Evolutionary conservation across 192 early-diverging fungal genomes (phyloP).

Genomic region (Backusella psychrophila): DNA sequence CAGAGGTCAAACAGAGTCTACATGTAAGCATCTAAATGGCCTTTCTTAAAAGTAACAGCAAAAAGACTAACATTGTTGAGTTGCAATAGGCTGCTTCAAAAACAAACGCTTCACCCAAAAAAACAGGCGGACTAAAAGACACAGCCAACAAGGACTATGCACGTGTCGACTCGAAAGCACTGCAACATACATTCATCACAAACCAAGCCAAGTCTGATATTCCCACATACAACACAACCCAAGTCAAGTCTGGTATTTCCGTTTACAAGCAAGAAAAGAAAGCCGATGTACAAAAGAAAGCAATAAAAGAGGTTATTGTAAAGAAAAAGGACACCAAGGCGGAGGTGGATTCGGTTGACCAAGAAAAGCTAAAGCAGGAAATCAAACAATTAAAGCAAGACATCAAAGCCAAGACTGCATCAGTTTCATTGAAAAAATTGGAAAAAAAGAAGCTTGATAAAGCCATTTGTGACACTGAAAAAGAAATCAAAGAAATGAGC

Average conservation of each 20-base stretch:
- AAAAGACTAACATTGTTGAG: neutral
- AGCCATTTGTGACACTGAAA: neutral
- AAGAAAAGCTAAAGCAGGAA: neutral
- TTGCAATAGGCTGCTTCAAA: neutral
- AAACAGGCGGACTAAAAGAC: neutral
- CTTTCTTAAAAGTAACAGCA: neutral
- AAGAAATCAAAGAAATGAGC: neutral
- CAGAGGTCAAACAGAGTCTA: neutral
- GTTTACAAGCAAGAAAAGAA: neutral
- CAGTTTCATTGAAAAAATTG: neutral
- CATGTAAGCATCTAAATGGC: neutral
- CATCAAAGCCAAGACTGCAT: neutral
- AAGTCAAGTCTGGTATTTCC: neutral
- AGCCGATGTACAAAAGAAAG: neutral
- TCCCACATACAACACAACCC: too few relatives aligned
- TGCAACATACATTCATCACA: neutral
- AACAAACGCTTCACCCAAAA: neutral
- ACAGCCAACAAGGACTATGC: neutral
- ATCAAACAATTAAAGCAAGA: neutral
- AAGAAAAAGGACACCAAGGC: neutral
- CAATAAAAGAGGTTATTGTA: neutral
- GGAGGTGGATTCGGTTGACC: neutral
- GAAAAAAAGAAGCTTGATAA: neutral
- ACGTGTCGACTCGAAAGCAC: neutral
- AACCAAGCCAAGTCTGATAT: neutral